Conservation (phyloP, 2,329 filamentous ascomycete genomes). For the Sarocladiaceae sp. region DNA sequence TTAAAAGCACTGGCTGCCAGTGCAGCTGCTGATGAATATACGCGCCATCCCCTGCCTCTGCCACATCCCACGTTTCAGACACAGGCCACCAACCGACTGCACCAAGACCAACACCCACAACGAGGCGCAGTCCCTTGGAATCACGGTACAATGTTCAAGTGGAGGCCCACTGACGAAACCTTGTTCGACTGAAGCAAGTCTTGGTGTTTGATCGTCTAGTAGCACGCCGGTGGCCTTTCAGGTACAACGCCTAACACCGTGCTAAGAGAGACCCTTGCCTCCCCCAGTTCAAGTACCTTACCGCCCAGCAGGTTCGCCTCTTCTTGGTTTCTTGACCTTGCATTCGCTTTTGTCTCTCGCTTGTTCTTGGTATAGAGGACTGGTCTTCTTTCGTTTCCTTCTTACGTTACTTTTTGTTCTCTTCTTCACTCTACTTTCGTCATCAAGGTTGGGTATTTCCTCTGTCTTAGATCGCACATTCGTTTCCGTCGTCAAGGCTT, state of each 20-base stretch:
- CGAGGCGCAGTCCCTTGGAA: not conserved
- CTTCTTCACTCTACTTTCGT: no score
- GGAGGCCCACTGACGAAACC: not conserved
- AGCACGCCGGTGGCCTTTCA: no score
- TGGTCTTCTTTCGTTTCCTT: not conserved
- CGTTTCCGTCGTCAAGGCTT: not conserved
- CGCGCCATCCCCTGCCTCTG: not conserved
- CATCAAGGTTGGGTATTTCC: no score
- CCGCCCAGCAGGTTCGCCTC: no score
- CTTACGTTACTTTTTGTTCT: no score
- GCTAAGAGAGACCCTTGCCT: no score
- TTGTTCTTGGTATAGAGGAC: not conserved
- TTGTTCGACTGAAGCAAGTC: not conserved
- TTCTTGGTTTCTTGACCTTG: no score
- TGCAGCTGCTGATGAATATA: not conserved
- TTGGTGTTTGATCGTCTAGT: slow-evolving; percentile 2
- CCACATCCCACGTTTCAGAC: not conserved
- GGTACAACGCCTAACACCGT: no score
- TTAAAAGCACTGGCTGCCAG: not conserved
- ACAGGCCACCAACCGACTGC: not conserved
- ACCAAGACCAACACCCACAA: not conserved
- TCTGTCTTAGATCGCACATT: no score
- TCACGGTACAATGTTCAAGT: not conserved
- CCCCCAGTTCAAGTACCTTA: not conserved
- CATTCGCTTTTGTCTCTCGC: no score